These are phyloP conservation scores for Basidioascus undulatus DNA, from an alignment of 768 basidiomycete genomes.

Conservation along the genomic window DNA sequence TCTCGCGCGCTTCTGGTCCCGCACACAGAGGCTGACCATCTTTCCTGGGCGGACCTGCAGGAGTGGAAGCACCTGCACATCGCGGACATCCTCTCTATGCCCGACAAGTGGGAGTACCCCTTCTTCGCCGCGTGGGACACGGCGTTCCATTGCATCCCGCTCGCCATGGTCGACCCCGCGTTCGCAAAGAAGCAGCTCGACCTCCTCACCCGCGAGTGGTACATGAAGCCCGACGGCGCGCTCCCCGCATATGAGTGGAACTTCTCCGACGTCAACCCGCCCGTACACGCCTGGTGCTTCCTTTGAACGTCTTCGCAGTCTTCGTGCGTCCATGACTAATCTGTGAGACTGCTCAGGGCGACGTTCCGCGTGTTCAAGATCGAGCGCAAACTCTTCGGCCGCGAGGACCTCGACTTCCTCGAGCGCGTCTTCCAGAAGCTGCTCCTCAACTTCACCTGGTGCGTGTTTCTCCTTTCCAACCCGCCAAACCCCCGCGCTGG, in stretches of 20 bases:
- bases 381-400: conserved; percentile 79
- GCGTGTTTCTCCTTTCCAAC: conserved; percentile 6
- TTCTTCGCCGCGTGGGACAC: conserved; percentile 62
- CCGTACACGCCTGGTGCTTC: conserved; percentile 80
- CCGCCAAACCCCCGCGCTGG: background rate
- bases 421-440: conserved; percentile 98
- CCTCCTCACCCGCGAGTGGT: conserved; percentile 91
- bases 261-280: conserved; percentile 92
- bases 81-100: conserved; percentile 93
- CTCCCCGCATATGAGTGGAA: conserved; percentile 99
- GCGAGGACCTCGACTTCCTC: conserved; percentile 71
- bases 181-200: conserved; percentile 98
- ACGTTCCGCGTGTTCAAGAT: conserved; percentile 99
- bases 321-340: background rate
- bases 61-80: conserved; percentile 93
- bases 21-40: background rate
- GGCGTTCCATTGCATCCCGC: conserved; percentile 97
- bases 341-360: conserved; percentile 31
- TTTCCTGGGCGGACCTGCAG: conserved; percentile 19
- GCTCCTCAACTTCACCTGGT: conserved; percentile 92
- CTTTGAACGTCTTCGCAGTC: background rate
- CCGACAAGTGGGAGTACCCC: conserved; percentile 99
- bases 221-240: conserved; percentile 89
- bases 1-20: background rate
- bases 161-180: conserved; percentile 79